A percentile compares a stretch with the other conserved stretches of the same genome.
Evolutionary conservation across 2,329 filamentous ascomycete genomes (phyloP).

Genomic region (Neofusicoccum parvum): DNA sequence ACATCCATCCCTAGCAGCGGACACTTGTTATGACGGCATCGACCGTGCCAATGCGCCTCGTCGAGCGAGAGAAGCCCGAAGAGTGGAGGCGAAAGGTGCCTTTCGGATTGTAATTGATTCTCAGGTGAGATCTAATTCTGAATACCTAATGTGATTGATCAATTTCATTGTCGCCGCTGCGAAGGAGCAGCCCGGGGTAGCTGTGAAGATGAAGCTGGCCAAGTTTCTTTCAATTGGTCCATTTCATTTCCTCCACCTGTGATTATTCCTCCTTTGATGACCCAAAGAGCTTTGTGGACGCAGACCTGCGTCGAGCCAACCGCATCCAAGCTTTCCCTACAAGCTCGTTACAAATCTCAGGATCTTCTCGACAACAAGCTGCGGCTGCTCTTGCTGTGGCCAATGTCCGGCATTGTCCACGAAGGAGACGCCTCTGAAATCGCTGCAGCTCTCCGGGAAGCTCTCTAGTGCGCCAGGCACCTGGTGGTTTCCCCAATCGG

Average conservation of each 20-base stretch:
- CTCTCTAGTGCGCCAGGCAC: constrained; percentile 65
- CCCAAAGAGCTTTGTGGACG: neutral
- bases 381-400: constrained; percentile 68
- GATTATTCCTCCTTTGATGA: neutral
- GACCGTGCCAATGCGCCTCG: neutral
- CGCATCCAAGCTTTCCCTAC: neutral
- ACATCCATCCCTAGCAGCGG: neutral
- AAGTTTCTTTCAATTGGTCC: neutral
- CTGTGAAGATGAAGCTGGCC: neutral
- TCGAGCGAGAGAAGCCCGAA: neutral
- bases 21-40: neutral
- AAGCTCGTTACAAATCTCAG: constrained; percentile 42
- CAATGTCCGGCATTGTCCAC: constrained; percentile 68
- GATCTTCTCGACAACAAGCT: constrained; percentile 54
- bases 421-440: constrained; percentile 56
- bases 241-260: neutral
- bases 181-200: neutral
- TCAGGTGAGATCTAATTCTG: constrained; percentile 1
- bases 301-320: neutral
- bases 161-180: neutral
- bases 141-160: neutral
- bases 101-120: neutral
- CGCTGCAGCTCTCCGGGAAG: constrained; percentile 54
- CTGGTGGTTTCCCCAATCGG: constrained; percentile 71
- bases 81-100: neutral